phyloP scores from a whole-genome alignment of 2,329 filamentous ascomycete species.

The Atkinsonella hypoxylon region DNA sequence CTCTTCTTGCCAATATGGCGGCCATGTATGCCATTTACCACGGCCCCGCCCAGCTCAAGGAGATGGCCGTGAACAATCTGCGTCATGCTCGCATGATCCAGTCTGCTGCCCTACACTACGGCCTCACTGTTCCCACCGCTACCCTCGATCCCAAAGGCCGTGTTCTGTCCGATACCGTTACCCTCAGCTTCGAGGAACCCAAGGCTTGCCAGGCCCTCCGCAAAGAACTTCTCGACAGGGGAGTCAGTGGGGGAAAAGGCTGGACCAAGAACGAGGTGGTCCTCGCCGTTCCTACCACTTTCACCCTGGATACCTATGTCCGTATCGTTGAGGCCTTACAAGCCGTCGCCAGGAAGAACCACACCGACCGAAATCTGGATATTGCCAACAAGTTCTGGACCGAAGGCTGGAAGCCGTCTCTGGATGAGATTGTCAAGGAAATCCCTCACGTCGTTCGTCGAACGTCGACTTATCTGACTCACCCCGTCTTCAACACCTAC shows the following conservation, averaged over 20 bases:
- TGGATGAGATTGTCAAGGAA: constrained; percentile 23
- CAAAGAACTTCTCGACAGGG: constrained; percentile 35
- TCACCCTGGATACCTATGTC: constrained; percentile 12
- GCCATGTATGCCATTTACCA: constrained; percentile 93
- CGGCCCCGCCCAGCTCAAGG: constrained; percentile 69
- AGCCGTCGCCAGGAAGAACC: constrained; percentile 15
- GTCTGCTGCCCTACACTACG: constrained; percentile 47
- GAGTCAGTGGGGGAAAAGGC: constrained; percentile 66
- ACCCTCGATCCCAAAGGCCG: constrained; percentile 43
- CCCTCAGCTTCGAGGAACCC: constrained; percentile 38
- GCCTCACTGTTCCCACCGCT: constrained; percentile 49
- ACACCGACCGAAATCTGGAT: constrained; percentile 11
- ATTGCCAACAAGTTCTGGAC: constrained; percentile 29
- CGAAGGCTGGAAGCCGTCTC: constrained; percentile 21
- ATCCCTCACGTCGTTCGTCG: constrained; percentile 53
- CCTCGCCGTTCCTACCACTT: constrained; percentile 16
- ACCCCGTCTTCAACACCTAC: constrained; percentile 89
- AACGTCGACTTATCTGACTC: constrained; percentile 66
- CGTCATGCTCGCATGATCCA: constrained; percentile 60
- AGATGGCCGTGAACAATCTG: constrained; percentile 69
- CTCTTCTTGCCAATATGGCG: constrained; percentile 88
- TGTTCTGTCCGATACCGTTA: constrained; percentile 69
- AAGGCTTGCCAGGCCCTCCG: constrained; percentile 12
- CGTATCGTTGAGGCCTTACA: constrained; percentile 15
- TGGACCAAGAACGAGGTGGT: constrained; percentile 14